Evolutionary conservation across 306 rosid species (phyloP).

Genomic region (Trifolium pratense): DNA sequence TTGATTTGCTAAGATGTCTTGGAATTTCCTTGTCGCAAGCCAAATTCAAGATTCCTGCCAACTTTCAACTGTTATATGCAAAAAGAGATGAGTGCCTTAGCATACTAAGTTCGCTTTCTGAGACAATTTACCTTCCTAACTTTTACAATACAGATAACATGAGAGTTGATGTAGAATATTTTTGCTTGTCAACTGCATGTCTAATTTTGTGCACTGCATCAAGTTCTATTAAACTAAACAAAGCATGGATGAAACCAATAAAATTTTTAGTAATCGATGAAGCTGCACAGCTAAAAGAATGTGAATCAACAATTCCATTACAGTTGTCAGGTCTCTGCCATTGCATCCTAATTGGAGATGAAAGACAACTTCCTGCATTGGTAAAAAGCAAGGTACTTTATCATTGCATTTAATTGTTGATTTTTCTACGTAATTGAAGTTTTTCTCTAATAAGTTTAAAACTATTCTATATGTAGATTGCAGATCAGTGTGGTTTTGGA

Average conservation of each 20-base stretch:
- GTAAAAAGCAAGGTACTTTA: conserved; percentile 61
- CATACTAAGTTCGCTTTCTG: conserved; percentile 13
- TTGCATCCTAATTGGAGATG: conserved; percentile 61
- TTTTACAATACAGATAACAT: neutral
- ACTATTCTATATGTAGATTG: conserved; percentile 29
- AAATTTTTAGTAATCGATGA: conserved; percentile 56
- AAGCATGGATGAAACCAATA: neutral
- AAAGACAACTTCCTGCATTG: conserved; percentile 66
- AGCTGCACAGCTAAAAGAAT: conserved; percentile 66
- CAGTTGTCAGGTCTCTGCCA: conserved; percentile 52
- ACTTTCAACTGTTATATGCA: neutral
- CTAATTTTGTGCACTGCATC: conserved; percentile 51
- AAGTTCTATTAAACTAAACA: conserved; percentile 45
- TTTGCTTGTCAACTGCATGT: conserved; percentile 45
- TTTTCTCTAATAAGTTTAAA: neutral
- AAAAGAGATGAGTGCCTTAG: conserved; percentile 27
- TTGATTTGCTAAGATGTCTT: conserved; percentile 33
- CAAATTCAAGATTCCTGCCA: neutral
- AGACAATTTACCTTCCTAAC: conserved; percentile 5
- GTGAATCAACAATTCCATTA: conserved; percentile 63
- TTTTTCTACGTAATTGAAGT: neutral
- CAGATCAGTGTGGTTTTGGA: conserved; percentile 48
- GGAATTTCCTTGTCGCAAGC: neutral
- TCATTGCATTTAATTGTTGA: neutral
- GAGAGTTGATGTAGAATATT: neutral